These are phyloP conservation scores for Adansonia madagascariensis DNA, from an alignment of 441 rosid species.

Conservation along the genomic window DNA sequence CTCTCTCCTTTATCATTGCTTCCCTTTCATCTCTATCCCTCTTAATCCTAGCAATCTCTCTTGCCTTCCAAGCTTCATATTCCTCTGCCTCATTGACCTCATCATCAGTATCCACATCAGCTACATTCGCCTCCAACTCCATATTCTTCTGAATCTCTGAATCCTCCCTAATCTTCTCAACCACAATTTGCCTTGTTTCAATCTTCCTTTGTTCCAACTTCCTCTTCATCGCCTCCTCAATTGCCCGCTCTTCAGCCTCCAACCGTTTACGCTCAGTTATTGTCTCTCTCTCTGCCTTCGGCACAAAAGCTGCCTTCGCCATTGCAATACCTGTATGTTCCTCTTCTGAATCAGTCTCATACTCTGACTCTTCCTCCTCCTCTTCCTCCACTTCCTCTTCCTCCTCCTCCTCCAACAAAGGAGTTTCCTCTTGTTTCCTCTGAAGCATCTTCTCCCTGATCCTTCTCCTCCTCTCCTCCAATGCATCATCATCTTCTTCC, in stretches of 20 bases:
- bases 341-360: slow-evolving; percentile 84
- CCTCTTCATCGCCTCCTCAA: slow-evolving; percentile 70
- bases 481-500: slow-evolving; percentile 70
- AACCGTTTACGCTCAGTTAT: slow-evolving; percentile 77
- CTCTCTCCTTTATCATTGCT: slow-evolving; percentile 76
- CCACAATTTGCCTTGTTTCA: slow-evolving; percentile 77
- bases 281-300: slow-evolving; percentile 73
- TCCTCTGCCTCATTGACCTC: slow-evolving; percentile 84
- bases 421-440: slow-evolving; percentile 68
- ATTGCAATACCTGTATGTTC: slow-evolving; percentile 63
- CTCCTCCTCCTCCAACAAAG: slow-evolving; percentile 67
- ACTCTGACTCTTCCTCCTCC: slow-evolving; percentile 77
- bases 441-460: slow-evolving; percentile 62
- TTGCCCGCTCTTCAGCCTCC: slow-evolving; percentile 73
- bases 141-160: too few relatives aligned
- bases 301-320: slow-evolving; percentile 82
- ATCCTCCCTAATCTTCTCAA: slow-evolving; percentile 67
- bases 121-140: slow-evolving; percentile 49
- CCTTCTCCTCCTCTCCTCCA: slow-evolving; percentile 66
- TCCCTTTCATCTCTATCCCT: slow-evolving; percentile 75
- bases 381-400: slow-evolving; percentile 46
- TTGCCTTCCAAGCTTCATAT: slow-evolving; percentile 81
- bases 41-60: slow-evolving; percentile 87
- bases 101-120: slow-evolving; percentile 84
- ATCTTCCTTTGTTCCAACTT: slow-evolving; percentile 65